These are phyloP conservation scores for Infundibulicybe gibba DNA, from an alignment of 768 basidiomycete species.

Conservation along the genomic window DNA sequence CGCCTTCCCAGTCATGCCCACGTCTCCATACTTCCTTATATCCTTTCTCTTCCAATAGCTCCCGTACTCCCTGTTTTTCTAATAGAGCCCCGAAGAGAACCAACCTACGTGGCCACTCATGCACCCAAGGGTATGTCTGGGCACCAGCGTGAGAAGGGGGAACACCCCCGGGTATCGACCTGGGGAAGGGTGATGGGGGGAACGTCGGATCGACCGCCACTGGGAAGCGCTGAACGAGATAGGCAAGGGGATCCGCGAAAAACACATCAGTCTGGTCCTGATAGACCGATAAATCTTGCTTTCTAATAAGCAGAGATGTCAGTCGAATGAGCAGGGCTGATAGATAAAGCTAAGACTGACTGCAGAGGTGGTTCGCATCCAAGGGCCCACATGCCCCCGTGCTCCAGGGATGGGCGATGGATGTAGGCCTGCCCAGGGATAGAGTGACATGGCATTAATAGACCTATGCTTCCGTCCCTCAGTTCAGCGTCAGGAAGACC, in stretches of 20 bases:
- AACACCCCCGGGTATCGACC: slow-evolving; percentile 41
- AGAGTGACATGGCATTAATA: slow-evolving; percentile 96
- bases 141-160: slow-evolving; percentile 16
- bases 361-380: slow-evolving; percentile 90
- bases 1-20: slow-evolving; percentile 75
- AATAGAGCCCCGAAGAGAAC: slow-evolving; percentile 84
- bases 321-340: slow-evolving; percentile 6
- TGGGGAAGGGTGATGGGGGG: slow-evolving; percentile 57
- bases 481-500: slow-evolving; percentile 46
- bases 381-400: slow-evolving; percentile 72
- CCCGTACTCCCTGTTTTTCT: slow-evolving; percentile 40
- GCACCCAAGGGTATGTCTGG: slow-evolving; percentile 49
- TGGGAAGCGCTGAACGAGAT: slow-evolving; percentile 70
- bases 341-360: slow-evolving; percentile 40
- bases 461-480: slow-evolving; percentile 50
- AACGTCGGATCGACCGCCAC: slow-evolving; percentile 53
- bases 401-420: slow-evolving; percentile 63
- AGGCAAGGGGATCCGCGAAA: slow-evolving; percentile 65
- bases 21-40: slow-evolving; percentile 63
- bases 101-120: slow-evolving; percentile 81
- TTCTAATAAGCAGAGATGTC: slow-evolving; percentile 29
- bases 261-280: slow-evolving; percentile 82
- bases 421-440: slow-evolving; percentile 90
- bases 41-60: slow-evolving; percentile 46
- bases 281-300: slow-evolving; percentile 54